Evolutionary conservation across 2,329 filamentous ascomycete species (phyloP), one percentile per base, ranked within the genome.

Genomic region (Fonsecaea monophora): DNA sequence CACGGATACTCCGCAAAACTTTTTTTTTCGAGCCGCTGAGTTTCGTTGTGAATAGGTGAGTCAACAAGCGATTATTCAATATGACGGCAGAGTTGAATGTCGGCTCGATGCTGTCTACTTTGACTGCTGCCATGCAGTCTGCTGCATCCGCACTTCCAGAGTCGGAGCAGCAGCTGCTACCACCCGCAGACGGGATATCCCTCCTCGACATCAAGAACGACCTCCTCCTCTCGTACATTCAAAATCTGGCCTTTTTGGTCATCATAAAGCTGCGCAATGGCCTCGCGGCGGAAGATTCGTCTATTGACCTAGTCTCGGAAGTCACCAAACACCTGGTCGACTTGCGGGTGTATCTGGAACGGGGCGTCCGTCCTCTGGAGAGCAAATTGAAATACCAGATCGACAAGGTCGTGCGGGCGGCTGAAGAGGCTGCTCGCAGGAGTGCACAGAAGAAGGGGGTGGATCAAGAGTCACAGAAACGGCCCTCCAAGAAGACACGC

Each of bases 151-250:
- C 70, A 9, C 65, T 72, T 34, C 69, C 72, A 32, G 61, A 68
- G n/a, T 53, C 66, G 0, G 83, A 90, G 54, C 87, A 93, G 66
- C 88, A 89, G 13, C 86, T 96, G 67, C 82, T 90, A 57, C 87
- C 91, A n/a, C 90, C 91, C 1, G 15, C 54, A 18, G 89, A 97
- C 74, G 94, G 95, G 75, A 95, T 99, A 66, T 97, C 95, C 0
- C 87, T 99, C 0, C 89, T 99, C 74, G 93, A 98, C 76, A 89
- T 92, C 71, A 99, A 99, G 82, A 98, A 96, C 80, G 95, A 99
- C 77, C 85, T 99, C n/a, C 88, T 99, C 18, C 88, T 99, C 45
- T 94, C 94, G 3, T 99, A 99, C 79, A 84, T 99, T 0, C 94
- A 99, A 75, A 96, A 97, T 74, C 87, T 98, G 3, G 92, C 95